Evolutionary conservation across 352 stramenopile genomes (phyloP).

Genomic region (Phytopythium montanum): DNA sequence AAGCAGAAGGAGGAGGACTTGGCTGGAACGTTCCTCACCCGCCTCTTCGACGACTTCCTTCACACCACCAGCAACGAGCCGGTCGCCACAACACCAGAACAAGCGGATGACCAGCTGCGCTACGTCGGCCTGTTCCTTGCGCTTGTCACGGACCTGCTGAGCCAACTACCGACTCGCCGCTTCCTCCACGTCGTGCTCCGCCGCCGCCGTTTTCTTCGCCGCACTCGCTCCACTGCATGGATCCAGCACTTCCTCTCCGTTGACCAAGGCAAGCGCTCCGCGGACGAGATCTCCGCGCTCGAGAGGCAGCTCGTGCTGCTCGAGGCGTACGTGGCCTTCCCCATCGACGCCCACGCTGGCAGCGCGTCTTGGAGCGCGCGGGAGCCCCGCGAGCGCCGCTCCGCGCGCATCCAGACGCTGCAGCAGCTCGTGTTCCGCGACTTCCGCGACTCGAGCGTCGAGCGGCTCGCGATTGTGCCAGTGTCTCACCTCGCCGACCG

Average conservation of each 20-base stretch:
- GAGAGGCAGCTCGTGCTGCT: conserved; percentile 64
- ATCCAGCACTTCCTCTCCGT: conserved; percentile 25
- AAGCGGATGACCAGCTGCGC: conserved; percentile 14
- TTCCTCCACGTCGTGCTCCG: conserved; percentile 74
- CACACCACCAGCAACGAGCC: conserved; percentile 22
- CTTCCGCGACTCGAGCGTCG: conserved; percentile 40
- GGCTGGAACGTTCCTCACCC: conserved; percentile 23
- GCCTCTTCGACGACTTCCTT: conserved; percentile 48
- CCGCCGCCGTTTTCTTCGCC: conserved; percentile 50
- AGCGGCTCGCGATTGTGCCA: conserved; percentile 56
- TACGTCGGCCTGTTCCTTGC: conserved; percentile 71
- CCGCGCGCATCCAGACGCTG: conserved; percentile 58
- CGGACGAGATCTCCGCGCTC: conserved; percentile 39
- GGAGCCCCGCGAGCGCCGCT: conserved; percentile 46
- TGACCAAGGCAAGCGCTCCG: conserved; percentile 22
- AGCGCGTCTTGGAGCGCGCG: conserved; percentile 36
- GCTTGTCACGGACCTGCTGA: conserved; percentile 84
- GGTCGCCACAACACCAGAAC: conserved; percentile 9
- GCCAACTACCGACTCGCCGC: conserved; percentile 87
- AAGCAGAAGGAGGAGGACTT: conserved; percentile 20
- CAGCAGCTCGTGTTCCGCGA: conserved; percentile 61
- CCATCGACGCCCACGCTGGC: conserved; percentile 85
- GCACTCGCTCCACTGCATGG: conserved; percentile 34
- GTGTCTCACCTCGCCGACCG: conserved; percentile 44
- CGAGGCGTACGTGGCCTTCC: conserved; percentile 62